Base-by-base conservation (phyloP, 164 flowering plant genomes). In the Magnolia changhungtana region DNA sequence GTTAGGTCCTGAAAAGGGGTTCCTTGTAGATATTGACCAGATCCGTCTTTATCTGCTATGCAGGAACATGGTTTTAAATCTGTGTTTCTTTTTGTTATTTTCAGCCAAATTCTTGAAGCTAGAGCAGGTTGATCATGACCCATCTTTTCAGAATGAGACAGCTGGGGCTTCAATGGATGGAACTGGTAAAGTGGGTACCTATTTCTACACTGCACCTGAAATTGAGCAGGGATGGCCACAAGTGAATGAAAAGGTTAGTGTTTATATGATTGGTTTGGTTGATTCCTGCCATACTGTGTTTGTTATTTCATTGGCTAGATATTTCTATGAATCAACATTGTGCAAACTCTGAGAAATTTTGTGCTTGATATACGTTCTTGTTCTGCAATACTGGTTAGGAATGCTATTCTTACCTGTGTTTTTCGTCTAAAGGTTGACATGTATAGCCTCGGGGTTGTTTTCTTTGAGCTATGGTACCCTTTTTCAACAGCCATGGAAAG, bases 201-300 rank as follows among this genome's bases (percentile, higher is more conserved):
- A 92, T 74, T 94, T 96, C 81, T 96, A 96, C 77, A 92, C 99
- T 75, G 99, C 99, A 29, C 99, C 99, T 52, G 99, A 96, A 86
- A 91, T 96, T 86, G 99, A 94, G 89, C 99, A 96, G 85, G 92
- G 91, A 49, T 96, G 99, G 98, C 97, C 96, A 68, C 94, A 92
- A 84, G 94, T 96, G 81, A 87, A 96, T 88, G 99, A 96, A 83
- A 94, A 91, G 95, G 99, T 95, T 45, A 72, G 19, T 78, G 1
- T 71, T 71, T 75, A 14, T 21, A 63, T 74, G 23, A 19, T 72
- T 27, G 29, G 5, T 2, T 1, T 76, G 27, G 59, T 64, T 73
- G 67, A 74, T 67, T 69, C 69, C n/a, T 16, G 14, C n/a, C 49
- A 4, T 74, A 68, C 24, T 70, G 37, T 50, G 78, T 29, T 19